Percentiles rank a stretch among this genome's conserved stretches.
Evolutionary conservation across 495 filamentous ascomycete species (phyloP).

Genomic region (Aspergillus egyptiacus): DNA sequence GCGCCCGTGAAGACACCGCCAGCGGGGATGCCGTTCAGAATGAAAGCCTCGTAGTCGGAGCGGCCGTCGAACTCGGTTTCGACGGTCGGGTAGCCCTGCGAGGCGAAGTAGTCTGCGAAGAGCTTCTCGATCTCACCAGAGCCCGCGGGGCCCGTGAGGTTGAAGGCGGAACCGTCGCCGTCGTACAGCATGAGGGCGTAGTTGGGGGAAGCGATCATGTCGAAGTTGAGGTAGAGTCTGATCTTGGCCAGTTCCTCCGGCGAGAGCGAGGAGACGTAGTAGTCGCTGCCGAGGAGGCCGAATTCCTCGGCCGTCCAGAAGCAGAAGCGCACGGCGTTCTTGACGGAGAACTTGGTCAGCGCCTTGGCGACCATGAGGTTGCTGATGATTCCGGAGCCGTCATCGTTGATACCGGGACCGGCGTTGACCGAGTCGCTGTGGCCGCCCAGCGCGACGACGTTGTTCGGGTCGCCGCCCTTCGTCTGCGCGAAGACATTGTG

Average conservation of each 20-base stretch:
- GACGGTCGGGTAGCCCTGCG: conserved; percentile 34
- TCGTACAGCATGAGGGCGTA: conserved; percentile 64
- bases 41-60: conserved; percentile 65
- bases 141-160: conserved; percentile 55
- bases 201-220: conserved; percentile 75
- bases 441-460: conserved; percentile 56
- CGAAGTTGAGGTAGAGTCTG: conserved; percentile 66
- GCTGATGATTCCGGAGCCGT: conserved; percentile 9
- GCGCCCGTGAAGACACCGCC: conserved; percentile 68
- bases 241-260: conserved; percentile 50
- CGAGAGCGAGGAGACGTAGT: conserved; percentile 49
- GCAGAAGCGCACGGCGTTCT: conserved; percentile 62
- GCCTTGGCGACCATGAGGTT: conserved; percentile 58
- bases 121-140: conserved; percentile 57
- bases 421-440: conserved; percentile 65
- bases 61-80: conserved; percentile 57
- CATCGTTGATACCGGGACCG: conserved; percentile 49
- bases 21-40: conserved; percentile 54
- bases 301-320: conserved; percentile 67
- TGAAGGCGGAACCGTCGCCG: conserved; percentile 59
- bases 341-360: conserved; percentile 53
- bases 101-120: conserved; percentile 56
- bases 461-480: conserved; percentile 58
- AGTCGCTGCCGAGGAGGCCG: conserved; percentile 57
- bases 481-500: conserved; percentile 67